Conservation (phyloP, 2,329 filamentous ascomycete genomes). For the Onygenales sp. region DNA sequence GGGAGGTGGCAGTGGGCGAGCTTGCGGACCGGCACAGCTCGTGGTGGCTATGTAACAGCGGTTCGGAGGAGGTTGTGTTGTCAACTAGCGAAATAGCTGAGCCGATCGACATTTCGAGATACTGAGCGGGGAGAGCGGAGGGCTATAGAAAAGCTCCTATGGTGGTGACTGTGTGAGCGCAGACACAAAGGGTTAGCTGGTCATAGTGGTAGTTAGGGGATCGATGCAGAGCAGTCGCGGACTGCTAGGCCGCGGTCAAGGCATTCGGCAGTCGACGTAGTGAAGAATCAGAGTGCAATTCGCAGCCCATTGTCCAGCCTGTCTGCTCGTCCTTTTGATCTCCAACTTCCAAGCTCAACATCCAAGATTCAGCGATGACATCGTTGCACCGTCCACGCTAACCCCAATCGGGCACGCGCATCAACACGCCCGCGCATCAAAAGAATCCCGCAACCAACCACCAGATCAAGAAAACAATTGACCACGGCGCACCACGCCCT, state of each 20-base stretch:
- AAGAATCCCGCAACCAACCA: neutral
- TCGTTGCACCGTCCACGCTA: neutral
- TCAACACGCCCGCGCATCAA: neutral
- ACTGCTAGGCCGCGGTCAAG: neutral
- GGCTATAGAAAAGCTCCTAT: neutral
- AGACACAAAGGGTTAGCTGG: neutral
- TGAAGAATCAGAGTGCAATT: neutral
- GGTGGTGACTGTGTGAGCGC: neutral
- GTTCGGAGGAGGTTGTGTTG: slow-evolving; percentile 25
- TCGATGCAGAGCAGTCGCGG: neutral
- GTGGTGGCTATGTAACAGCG: slow-evolving; percentile 13
- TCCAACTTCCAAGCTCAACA: neutral
- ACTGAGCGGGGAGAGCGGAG: neutral
- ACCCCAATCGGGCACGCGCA: neutral
- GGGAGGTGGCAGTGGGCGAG: slow-evolving; percentile 12
- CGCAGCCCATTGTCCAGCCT: no score
- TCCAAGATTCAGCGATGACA: neutral
- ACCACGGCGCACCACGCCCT: neutral
- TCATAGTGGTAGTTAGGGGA: neutral
- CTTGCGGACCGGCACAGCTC: slow-evolving; percentile 14
- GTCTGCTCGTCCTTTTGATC: neutral
- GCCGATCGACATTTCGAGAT: slow-evolving; percentile 16
- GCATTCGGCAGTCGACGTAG: neutral
- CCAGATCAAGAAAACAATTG: neutral
- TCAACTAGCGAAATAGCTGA: slow-evolving; percentile 29